phyloP scores from a whole-genome alignment of 2,329 filamentous ascomycete genomes.

The Aureobasidium sp. region DNA sequence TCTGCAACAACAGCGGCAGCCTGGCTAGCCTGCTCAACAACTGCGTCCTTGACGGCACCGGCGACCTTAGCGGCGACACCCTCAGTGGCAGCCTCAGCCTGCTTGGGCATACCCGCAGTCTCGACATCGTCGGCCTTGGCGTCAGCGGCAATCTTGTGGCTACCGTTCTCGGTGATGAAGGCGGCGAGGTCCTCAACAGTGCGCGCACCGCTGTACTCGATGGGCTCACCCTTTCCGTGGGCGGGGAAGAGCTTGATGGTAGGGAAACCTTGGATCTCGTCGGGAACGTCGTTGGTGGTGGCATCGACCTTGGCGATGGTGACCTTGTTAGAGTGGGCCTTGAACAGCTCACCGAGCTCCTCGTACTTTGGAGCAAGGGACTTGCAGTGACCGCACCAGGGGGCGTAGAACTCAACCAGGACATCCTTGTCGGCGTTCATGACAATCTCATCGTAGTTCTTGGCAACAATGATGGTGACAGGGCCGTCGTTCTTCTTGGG shows the following conservation, averaged over 20 bases:
- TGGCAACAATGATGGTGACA: conserved; percentile 81
- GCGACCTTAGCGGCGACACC: conserved; percentile 26
- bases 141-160: conserved; percentile 64
- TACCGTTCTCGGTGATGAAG: conserved; percentile 94
- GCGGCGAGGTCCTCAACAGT: conserved; percentile 84
- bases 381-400: conserved; percentile 68
- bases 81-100: conserved; percentile 32
- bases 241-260: conserved; percentile 98
- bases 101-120: conserved; percentile 39
- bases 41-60: conserved; percentile 18
- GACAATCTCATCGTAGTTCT: conserved; percentile 87
- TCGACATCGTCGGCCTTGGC: conserved; percentile 44
- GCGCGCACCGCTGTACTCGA: conserved; percentile 82
- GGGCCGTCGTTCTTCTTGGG: conserved; percentile 88
- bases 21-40: conserved; percentile 24
- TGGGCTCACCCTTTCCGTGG: conserved; percentile 72
- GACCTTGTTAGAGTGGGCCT: conserved; percentile 48
- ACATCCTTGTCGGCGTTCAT: conserved; percentile 95
- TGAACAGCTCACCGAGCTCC: conserved; percentile 51
- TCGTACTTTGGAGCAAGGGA: conserved; percentile 61
- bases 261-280: conserved; percentile 95
- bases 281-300: conserved; percentile 90
- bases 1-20: conserved; percentile 25
- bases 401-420: conserved; percentile 95
- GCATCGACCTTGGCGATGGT: conserved; percentile 87